These are phyloP conservation scores for Fusarium sacchari DNA, from an alignment of 2,329 filamentous ascomycete species.

Conservation along the genomic window DNA sequence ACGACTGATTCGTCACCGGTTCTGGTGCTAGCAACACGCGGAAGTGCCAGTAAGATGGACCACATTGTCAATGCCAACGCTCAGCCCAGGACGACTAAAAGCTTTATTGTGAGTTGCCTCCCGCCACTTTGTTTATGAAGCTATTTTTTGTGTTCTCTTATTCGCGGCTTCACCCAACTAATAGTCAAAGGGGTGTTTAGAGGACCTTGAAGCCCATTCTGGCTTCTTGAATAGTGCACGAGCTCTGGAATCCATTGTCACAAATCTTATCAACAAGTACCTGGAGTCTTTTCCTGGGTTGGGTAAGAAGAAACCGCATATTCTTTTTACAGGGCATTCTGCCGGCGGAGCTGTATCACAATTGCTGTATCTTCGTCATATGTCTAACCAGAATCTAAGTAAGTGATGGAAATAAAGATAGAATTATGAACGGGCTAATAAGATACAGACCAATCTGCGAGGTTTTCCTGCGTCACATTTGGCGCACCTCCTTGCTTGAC, in stretches of 20 bases:
- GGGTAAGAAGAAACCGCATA: constrained; percentile 6
- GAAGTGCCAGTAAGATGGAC: constrained; percentile 39
- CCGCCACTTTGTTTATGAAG: background rate
- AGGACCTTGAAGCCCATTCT: constrained; percentile 25
- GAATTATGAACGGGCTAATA: background rate
- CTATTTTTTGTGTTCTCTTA: background rate
- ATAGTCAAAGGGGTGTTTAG: background rate
- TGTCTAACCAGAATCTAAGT: constrained; percentile 18
- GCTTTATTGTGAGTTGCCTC: constrained; percentile 32
- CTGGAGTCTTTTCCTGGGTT: background rate
- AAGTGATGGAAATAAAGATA: background rate
- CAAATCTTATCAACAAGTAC: constrained; percentile 7
- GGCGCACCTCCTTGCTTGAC: constrained; percentile 36
- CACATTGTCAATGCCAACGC: constrained; percentile 36
- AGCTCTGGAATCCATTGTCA: constrained; percentile 16
- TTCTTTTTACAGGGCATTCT: constrained; percentile 40
- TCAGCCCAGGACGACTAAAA: background rate
- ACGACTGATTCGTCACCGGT: constrained; percentile 12
- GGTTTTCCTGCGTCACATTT: constrained; percentile 37
- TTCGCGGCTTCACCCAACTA: background rate
- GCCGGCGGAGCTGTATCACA: constrained; percentile 40
- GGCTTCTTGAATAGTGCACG: constrained; percentile 33
- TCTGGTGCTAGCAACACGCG: constrained; percentile 35
- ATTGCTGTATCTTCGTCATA: constrained; percentile 27
- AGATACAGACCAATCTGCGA: constrained; percentile 5